Percentiles rank a stretch among this genome's conserved stretches.
Conservation (phyloP, 2,329 filamentous ascomycete genomes). For the Colletotrichum spaethianum region DNA sequence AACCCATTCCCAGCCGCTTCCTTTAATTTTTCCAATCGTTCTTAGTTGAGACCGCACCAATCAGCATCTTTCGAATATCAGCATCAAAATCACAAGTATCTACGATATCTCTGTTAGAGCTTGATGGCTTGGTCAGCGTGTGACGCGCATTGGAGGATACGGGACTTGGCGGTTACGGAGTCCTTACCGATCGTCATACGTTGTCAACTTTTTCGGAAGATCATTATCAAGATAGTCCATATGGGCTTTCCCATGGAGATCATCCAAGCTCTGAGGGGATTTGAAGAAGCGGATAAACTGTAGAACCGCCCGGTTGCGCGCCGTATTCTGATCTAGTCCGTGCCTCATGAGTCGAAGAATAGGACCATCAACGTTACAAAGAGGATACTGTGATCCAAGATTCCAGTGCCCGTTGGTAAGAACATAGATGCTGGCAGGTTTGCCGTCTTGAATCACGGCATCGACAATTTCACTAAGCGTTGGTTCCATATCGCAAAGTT, state of each 20-base stretch:
- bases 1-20: no score
- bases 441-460: neutral
- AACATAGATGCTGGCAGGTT: constrained; percentile 15
- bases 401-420: constrained; percentile 23
- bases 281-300: constrained; percentile 18
- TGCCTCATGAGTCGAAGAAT: neutral
- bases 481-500: neutral
- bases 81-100: no score
- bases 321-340: neutral
- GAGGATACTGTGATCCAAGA: neutral
- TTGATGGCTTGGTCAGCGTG: no score
- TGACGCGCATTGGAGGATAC: no score
- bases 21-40: no score
- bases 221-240: neutral
- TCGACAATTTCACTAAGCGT: neutral
- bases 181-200: no score
- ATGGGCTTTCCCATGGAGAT: neutral
- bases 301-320: neutral
- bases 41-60: no score
- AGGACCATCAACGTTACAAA: constrained; percentile 1
- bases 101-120: no score
- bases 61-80: no score
- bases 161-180: no score
- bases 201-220: neutral
- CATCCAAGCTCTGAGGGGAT: neutral